Evolutionary conservation across 148 eudicot species (phyloP).

Genomic region (Tetragonia tetragonoides): DNA sequence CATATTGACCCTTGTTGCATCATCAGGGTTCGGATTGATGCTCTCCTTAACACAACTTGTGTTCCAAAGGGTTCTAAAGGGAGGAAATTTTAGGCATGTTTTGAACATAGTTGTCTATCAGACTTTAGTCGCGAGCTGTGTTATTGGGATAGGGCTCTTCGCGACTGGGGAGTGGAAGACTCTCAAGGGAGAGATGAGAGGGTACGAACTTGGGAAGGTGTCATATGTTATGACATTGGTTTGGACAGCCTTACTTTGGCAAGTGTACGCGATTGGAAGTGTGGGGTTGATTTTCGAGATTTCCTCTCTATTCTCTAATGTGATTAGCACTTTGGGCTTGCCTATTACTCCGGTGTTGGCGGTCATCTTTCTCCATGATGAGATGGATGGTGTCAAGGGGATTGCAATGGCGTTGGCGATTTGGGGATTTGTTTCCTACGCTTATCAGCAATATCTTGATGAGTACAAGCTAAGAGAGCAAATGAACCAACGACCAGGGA

Average conservation of each 20-base stretch:
- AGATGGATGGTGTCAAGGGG: slow-evolving; percentile 51
- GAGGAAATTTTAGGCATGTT: slow-evolving; percentile 19
- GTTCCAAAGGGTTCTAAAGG: slow-evolving; percentile 35
- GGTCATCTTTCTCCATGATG: slow-evolving; percentile 50
- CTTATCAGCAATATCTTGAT: slow-evolving; percentile 58
- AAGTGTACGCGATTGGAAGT: slow-evolving; percentile 36
- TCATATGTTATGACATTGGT: slow-evolving; percentile 50
- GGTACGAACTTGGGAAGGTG: slow-evolving; percentile 37
- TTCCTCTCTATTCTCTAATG: slow-evolving; percentile 66
- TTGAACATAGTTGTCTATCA: slow-evolving; percentile 41
- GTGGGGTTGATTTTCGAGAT: slow-evolving; percentile 51
- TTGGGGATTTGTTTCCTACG: slow-evolving; percentile 63
- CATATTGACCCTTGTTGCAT: slow-evolving; percentile 46
- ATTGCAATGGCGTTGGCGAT: slow-evolving; percentile 55
- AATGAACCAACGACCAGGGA: not conserved
- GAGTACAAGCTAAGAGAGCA: not conserved
- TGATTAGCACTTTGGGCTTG: slow-evolving; percentile 51
- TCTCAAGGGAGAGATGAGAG: slow-evolving; percentile 40
- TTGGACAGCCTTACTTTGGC: slow-evolving; percentile 62
- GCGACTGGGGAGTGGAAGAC: slow-evolving; percentile 60
- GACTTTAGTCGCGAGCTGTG: slow-evolving; percentile 30
- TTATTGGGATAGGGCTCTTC: slow-evolving; percentile 42
- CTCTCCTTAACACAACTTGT: slow-evolving; percentile 47
- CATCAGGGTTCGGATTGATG: slow-evolving; percentile 43
- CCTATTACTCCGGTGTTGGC: slow-evolving; percentile 59